Evolutionary conservation across 75 land plant species (phyloP), one percentile per base, ranked within the genome.

Genomic region (Sequoia sempervirens): DNA sequence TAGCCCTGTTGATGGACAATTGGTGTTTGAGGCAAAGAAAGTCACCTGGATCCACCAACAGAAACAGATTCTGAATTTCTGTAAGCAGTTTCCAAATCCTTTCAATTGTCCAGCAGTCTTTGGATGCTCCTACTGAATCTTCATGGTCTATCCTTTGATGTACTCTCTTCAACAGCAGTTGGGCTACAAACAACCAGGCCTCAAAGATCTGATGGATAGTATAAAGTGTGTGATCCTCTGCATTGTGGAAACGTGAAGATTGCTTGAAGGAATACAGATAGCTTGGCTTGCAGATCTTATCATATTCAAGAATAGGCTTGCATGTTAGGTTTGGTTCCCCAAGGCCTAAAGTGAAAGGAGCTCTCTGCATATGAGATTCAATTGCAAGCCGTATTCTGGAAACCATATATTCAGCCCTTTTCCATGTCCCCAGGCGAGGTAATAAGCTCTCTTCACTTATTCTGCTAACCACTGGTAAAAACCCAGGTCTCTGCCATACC

Each of bases 321-420:
- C 93, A 89, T 64, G 87, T 45, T 34, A 92, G 90, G 80, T 94
- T 94, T 13, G 93, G 92, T 76, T 94, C 96, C 3, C 96, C 94
- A 1, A 94, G 82, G 0, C 96, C 96, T 0, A 94, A 87, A 4
- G 93, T 94, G 94, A 91, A 94, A 43, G 91, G 93, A 30, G 89
- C 86, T 32, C 92, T 66, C 78, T 78, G 56, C 96, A 94, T 91
- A 86, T 86, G 90, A 86, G 89, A 84, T 83, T 94, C 96, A 81
- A 94, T 88, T 40, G 89, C 82, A 83, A 86, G 87, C 54, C 68
- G 41, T 68, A 93, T 84, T 83, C 89, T 87, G 58, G 88, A 37
- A n/a, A 92, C 91, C 14, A 90, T 72, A 17, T 58, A 90, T 61
- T 92, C 89, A n/a, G 92, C 88, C 47, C 80, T 90, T 36, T 85